Conservation (phyloP, 2,329 filamentous ascomycete genomes). For the Eutypa lata region DNA sequence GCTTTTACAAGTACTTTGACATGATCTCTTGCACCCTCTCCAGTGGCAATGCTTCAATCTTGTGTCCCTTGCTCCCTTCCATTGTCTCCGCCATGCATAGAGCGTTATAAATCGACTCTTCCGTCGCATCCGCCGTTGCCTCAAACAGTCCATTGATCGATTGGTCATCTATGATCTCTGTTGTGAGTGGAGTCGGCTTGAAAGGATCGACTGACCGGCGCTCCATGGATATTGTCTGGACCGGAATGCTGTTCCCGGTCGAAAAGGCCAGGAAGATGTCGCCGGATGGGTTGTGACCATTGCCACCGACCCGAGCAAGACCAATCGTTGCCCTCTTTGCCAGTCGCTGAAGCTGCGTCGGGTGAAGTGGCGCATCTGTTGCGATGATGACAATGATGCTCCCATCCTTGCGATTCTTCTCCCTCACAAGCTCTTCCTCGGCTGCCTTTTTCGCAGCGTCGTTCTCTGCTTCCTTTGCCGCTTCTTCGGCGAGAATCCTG, state of each 20-base stretch:
- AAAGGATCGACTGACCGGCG: conserved; percentile 37
- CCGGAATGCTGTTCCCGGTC: conserved; percentile 51
- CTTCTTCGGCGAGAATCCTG: conserved; percentile 48
- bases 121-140: conserved; percentile 58
- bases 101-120: conserved; percentile 65
- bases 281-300: conserved; percentile 59
- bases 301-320: conserved; percentile 57
- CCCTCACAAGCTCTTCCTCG: conserved; percentile 22
- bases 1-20: conserved; percentile 28
- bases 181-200: conserved; percentile 31
- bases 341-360: conserved; percentile 53
- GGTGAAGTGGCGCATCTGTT: conserved; percentile 59
- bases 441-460: conserved; percentile 26
- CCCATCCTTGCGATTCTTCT: conserved; percentile 55
- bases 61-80: conserved; percentile 48
- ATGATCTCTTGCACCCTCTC: conserved; percentile 45
- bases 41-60: conserved; percentile 48
- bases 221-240: conserved; percentile 34
- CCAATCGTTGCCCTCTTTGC: conserved; percentile 62
- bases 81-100: conserved; percentile 60
- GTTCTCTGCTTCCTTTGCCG: conserved; percentile 19
- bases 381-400: conserved; percentile 59
- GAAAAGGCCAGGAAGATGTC: conserved; percentile 68
- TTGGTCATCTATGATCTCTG: conserved; percentile 52
- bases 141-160: conserved; percentile 61